phyloP scores from a whole-genome alignment of 345 rosid species.

The Draba incana region DNA sequence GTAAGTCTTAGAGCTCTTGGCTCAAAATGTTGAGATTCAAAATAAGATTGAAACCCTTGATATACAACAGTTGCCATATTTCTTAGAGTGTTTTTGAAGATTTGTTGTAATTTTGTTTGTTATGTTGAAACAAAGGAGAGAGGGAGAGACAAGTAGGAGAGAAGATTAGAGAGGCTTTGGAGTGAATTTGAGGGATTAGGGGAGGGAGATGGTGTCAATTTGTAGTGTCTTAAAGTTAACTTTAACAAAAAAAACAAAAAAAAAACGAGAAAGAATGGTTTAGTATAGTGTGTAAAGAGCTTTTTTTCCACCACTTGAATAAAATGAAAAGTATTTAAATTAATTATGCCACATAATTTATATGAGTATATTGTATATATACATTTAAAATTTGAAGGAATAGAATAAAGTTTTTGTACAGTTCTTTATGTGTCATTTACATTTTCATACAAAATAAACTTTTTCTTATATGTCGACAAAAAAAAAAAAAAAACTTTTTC shows the following conservation, averaged over 20 bases:
- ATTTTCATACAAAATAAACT: neutral
- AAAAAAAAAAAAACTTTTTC: neutral
- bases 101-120: slow-evolving; percentile 20
- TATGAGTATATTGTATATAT: slow-evolving; percentile 9
- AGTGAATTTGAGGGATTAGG: slow-evolving; percentile 46
- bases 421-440: slow-evolving; percentile 26
- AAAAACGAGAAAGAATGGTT: slow-evolving; percentile 23
- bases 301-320: slow-evolving; percentile 42
- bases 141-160: neutral
- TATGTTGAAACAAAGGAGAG: slow-evolving; percentile 14
- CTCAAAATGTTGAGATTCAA: slow-evolving; percentile 61
- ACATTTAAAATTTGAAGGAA: slow-evolving; percentile 33
- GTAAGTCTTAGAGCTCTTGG: slow-evolving; percentile 60
- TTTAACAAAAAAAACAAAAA: neutral
- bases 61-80: slow-evolving; percentile 71
- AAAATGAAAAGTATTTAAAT: slow-evolving; percentile 18
- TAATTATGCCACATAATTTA: slow-evolving; percentile 39
- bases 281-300: slow-evolving; percentile 34
- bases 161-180: slow-evolving; percentile 31
- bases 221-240: slow-evolving; percentile 42
- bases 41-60: slow-evolving; percentile 61
- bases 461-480: neutral
- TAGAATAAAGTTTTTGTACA: slow-evolving; percentile 17
- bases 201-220: slow-evolving; percentile 35
- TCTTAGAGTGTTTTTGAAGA: neutral